These are phyloP conservation scores for Hanseniaspora nectarophila DNA, from an alignment of 805 yeast genomes.

Conservation along the genomic window DNA sequence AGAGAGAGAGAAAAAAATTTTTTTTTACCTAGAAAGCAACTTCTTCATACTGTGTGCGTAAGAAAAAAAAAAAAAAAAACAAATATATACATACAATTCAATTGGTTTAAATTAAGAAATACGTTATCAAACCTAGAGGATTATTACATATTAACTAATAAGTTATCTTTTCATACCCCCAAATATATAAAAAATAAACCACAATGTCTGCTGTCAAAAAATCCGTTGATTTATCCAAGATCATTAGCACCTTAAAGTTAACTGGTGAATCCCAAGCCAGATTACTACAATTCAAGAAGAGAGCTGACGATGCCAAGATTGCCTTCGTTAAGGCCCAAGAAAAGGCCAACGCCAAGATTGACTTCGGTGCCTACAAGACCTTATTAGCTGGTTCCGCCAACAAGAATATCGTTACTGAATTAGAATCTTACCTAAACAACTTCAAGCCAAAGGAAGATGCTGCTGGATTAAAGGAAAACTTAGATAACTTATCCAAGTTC, in stretches of 20 bases:
- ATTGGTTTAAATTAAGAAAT: not conserved
- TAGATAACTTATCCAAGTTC: conserved; percentile 83
- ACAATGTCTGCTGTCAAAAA: conserved; percentile 33
- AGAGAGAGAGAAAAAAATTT: not conserved
- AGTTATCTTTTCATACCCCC: conserved; percentile 2
- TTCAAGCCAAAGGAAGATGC: conserved; percentile 62
- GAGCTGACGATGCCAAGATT: conserved; percentile 95
- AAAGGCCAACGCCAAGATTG: conserved; percentile 59
- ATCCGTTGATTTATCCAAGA: conserved; percentile 88
- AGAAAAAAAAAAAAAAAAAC: not conserved
- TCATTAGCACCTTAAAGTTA: conserved; percentile 76
- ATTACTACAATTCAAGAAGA: conserved; percentile 87
- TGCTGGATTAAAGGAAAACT: conserved; percentile 76
- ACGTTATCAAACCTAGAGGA: not conserved
- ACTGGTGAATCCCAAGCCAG: conserved; percentile 86
- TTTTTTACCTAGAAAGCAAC: not conserved
- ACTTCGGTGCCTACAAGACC: conserved; percentile 68
- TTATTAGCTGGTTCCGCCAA: conserved; percentile 52
- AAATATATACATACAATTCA: not conserved
- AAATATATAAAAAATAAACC: not conserved
- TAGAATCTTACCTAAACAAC: conserved; percentile 60
- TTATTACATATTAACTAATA: not conserved
- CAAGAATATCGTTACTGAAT: conserved; percentile 62
- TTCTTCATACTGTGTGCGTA: too few species aligned
- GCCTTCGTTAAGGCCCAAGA: conserved; percentile 54